phyloP scores from a whole-genome alignment of 148 eudicot species.

The Chenopodium suecicum region DNA sequence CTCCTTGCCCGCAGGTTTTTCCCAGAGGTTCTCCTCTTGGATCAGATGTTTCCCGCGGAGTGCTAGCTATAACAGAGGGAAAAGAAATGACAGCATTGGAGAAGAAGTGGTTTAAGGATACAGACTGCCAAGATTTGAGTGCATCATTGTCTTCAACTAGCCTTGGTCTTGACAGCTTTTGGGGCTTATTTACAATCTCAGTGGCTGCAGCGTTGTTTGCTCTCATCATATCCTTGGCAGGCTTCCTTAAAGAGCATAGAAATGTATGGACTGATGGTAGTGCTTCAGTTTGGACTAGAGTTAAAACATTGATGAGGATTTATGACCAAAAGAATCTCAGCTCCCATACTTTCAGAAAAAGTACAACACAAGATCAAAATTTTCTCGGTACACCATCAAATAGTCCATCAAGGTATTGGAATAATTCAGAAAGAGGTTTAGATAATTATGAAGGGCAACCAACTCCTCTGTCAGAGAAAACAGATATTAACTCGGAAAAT shows the following conservation, averaged over 20 bases:
- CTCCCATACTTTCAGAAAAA: slow-evolving; percentile 32
- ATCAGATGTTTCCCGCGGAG: slow-evolving; percentile 49
- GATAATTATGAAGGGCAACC: background rate
- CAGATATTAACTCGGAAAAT: background rate
- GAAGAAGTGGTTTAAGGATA: slow-evolving; percentile 34
- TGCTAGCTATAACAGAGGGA: slow-evolving; percentile 50
- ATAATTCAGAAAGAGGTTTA: slow-evolving; percentile 20
- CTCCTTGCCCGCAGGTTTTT: slow-evolving; percentile 28
- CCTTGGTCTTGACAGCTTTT: slow-evolving; percentile 34
- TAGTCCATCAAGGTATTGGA: slow-evolving; percentile 25
- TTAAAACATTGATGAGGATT: slow-evolving; percentile 6
- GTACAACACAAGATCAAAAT: slow-evolving; percentile 7
- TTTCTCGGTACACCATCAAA: slow-evolving; percentile 11
- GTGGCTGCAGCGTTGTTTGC: slow-evolving; percentile 24
- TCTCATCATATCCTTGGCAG: slow-evolving; percentile 18
- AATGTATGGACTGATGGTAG: slow-evolving; percentile 14
- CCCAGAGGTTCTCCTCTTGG: slow-evolving; percentile 49
- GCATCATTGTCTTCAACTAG: slow-evolving; percentile 19
- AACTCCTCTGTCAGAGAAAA: slow-evolving; percentile 7
- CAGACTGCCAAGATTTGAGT: slow-evolving; percentile 5
- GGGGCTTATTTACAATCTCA: slow-evolving; percentile 33
- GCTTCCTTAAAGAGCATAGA: slow-evolving; percentile 22
- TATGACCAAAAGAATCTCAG: slow-evolving; percentile 29
- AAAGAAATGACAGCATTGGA: slow-evolving; percentile 40
- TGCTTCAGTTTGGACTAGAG: slow-evolving; percentile 25